Conservation (phyloP, 306 rosid species). For the Quercus ilex region DNA sequence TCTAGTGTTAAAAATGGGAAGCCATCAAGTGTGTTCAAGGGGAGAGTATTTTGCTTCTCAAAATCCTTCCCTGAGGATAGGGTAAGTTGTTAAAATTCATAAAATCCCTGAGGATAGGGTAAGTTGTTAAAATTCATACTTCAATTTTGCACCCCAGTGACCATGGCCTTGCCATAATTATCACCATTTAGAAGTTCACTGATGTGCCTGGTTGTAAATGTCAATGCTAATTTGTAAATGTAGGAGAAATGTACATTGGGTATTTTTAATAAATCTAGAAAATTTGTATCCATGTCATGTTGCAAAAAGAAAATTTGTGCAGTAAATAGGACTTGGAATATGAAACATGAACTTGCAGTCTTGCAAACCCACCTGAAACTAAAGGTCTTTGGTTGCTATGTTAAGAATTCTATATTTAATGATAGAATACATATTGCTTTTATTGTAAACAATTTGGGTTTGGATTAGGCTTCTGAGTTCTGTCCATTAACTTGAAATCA, state of each 20-base stretch:
- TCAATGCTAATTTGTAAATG: not conserved
- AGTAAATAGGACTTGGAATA: not conserved
- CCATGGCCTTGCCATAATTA: not conserved
- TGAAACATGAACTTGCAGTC: not conserved
- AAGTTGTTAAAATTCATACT: conserved; percentile 29
- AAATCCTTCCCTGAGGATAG: conserved; percentile 71
- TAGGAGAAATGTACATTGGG: not conserved
- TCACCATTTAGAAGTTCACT: not conserved
- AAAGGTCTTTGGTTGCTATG: not conserved
- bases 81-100: conserved; percentile 45
- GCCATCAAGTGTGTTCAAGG: conserved; percentile 54
- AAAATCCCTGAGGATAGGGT: conserved; percentile 82
- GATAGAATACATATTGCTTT: not conserved
- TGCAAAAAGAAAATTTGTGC: not conserved
- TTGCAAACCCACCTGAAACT: not conserved
- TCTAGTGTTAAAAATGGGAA: conserved; percentile 42
- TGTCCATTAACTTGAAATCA: too few species aligned
- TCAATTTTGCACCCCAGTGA: not conserved
- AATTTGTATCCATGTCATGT: not conserved
- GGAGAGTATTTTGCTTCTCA: conserved; percentile 67
- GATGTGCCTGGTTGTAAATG: conserved; percentile 10
- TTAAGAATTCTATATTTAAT: not conserved
- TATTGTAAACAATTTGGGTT: not conserved
- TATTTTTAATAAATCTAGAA: not conserved
- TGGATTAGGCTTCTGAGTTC: too few species aligned